phyloP scores from a whole-genome alignment of 345 rosid species.

The Corchorus olitorius region DNA sequence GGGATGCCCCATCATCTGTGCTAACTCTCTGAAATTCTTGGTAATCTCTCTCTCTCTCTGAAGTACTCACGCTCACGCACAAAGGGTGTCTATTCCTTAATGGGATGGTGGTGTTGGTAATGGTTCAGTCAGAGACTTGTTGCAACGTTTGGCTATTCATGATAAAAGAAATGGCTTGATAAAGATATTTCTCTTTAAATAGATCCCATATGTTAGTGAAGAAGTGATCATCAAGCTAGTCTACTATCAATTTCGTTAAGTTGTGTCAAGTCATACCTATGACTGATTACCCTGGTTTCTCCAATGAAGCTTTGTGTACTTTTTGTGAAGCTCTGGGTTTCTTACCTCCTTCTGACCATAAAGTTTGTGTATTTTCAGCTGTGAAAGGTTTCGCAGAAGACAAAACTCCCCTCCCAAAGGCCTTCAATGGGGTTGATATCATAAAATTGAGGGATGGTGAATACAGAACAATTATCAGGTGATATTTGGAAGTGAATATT shows the following conservation, averaged over 20 bases:
- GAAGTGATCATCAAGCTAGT: not conserved
- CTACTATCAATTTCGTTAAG: not conserved
- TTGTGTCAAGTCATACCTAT: not conserved
- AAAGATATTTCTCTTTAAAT: not conserved
- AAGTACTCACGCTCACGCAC: not conserved
- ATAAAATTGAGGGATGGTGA: not conserved
- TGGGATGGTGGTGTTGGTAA: not conserved
- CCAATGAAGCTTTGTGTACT: not conserved
- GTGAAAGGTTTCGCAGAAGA: not conserved
- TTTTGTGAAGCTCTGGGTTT: not conserved
- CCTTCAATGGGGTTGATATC: not conserved
- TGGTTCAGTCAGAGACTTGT: not conserved
- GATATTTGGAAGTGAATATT: not conserved
- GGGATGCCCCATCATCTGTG: slow-evolving; percentile 69
- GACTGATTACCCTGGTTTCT: not conserved
- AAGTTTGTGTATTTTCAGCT: not conserved
- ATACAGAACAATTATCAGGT: not conserved
- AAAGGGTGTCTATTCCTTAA: not conserved
- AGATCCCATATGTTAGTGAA: not conserved
- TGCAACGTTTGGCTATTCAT: not conserved
- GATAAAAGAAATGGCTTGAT: not conserved
- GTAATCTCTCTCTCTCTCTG: slow-evolving; percentile 19
- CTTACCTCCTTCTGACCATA: not conserved
- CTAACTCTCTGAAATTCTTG: slow-evolving; percentile 44
- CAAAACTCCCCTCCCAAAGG: not conserved